phyloP scores from a whole-genome alignment of 1,284 basidiomycete species.

The Naganishia cerealis region DNA sequence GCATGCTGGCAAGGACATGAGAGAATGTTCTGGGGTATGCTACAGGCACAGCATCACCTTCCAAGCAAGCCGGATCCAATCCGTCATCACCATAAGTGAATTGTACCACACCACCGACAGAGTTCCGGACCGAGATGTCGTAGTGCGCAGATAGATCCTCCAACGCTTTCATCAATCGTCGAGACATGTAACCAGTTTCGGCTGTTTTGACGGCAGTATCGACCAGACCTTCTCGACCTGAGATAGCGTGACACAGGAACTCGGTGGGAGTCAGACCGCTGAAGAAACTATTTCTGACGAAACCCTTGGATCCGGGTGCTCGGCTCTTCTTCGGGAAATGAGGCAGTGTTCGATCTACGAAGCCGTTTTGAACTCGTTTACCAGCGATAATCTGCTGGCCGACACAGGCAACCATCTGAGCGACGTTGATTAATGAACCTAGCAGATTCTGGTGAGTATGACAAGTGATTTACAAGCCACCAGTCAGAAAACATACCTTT shows the following conservation, averaged over 20 bases:
- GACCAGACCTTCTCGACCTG: constrained; percentile 95
- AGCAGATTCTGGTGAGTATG: constrained; percentile 8
- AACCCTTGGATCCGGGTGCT: constrained; percentile 96
- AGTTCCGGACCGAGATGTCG: constrained; percentile 94
- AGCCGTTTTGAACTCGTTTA: constrained; percentile 96
- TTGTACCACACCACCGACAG: constrained; percentile 93
- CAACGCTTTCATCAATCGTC: constrained; percentile 88
- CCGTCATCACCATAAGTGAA: constrained; percentile 98
- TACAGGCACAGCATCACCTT: constrained; percentile 89
- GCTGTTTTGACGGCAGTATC: constrained; percentile 99
- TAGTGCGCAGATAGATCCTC: constrained; percentile 97
- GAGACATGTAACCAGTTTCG: constrained; percentile 99
- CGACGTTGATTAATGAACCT: constrained; percentile 99
- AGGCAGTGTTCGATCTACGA: constrained; percentile 96
- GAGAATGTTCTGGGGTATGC: constrained; percentile 84
- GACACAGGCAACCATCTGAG: constrained; percentile 99
- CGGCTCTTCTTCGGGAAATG: constrained; percentile 98
- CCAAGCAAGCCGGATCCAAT: constrained; percentile 91
- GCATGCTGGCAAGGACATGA: constrained; percentile 75
- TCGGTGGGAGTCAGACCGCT: constrained; percentile 92
- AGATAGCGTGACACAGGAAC: constrained; percentile 98
- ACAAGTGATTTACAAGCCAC: background rate
- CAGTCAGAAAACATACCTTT: constrained; percentile 66
- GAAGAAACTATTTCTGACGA: constrained; percentile 96
- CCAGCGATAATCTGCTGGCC: constrained; percentile 99